Evolutionary conservation across 495 filamentous ascomycete genomes (phyloP), one percentile per base, ranked within the genome.

Genomic region (Penicillium antarcticum): DNA sequence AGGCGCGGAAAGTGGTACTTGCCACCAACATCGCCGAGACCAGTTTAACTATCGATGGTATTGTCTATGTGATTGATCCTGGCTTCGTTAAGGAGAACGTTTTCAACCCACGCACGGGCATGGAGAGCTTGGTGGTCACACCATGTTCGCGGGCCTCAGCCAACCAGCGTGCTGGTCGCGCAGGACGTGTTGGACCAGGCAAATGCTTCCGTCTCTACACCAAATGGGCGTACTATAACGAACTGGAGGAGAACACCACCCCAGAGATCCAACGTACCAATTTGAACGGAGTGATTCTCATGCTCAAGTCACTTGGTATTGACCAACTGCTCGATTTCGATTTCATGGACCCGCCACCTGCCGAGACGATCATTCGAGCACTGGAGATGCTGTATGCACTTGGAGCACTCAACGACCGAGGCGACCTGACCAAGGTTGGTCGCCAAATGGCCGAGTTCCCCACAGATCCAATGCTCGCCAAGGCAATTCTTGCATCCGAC

Each of bases 361-460:
- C 91, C 0, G 92, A 96, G 65, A 89, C 90, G 8, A 82, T 98
- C 42, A 95, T 97, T 62, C 84, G 88, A 17, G 89, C 91, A 1
- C 71, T 98, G 42, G 94, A 97, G 62, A 87, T 95, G 61, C 82
- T 98, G 16, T 98, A 96, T 62, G 91, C 91, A 1, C 80, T 98
- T 1, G 89, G 90, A 8, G 90, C 92, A 0, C 77, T 98, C 32
- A 96, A 96, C 64, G 86, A 92, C 62, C 84, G 85, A 41, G 94
- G 94, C 40, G 88, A 91, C 36, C 80, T 98, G 38, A 97, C 94
- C 13, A 92, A 94, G 65, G 77, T 95, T 17, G 94, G 94, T 4
- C 81, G 95, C 2, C 90, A 96, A 64, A 96, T 97, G 91, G 90
- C 92, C 18, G 91, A 97, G 67, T 95, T 98, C 67, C 94, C 94